Conservation (phyloP, 306 rosid genomes). For the Pueraria montana region DNA sequence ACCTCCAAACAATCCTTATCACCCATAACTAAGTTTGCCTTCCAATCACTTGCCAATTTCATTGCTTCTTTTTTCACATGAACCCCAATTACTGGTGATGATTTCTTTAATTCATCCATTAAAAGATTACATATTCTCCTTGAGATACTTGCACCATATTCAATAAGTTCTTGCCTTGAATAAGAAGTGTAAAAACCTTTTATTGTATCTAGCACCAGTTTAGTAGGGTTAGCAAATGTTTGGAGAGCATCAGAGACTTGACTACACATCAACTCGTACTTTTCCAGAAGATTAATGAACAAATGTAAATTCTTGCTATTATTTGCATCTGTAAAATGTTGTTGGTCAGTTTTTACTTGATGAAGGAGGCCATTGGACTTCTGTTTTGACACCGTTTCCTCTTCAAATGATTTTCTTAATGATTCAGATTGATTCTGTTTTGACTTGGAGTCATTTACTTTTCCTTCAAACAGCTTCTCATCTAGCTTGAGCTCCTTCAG, state of each 20-base stretch:
- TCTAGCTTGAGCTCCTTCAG: background rate
- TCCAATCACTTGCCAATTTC: slow-evolving; percentile 36
- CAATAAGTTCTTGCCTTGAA: slow-evolving; percentile 19
- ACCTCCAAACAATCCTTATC: slow-evolving; percentile 31
- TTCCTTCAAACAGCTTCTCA: slow-evolving; percentile 39
- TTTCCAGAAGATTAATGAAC: slow-evolving; percentile 20
- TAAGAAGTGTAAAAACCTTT: slow-evolving; percentile 6
- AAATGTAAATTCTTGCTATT: slow-evolving; percentile 8
- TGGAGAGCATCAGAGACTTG: slow-evolving; percentile 34
- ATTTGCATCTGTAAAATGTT: background rate
- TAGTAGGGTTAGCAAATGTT: slow-evolving; percentile 33
- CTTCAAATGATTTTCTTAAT: background rate
- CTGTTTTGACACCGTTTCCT: slow-evolving; percentile 35
- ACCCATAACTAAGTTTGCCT: background rate
- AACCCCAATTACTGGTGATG: slow-evolving; percentile 15
- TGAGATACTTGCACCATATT: slow-evolving; percentile 1
- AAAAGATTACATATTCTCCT: slow-evolving; percentile 31
- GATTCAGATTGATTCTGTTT: slow-evolving; percentile 38
- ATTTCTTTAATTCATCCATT: slow-evolving; percentile 24
- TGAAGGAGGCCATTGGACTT: slow-evolving; percentile 19
- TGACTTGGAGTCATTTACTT: background rate
- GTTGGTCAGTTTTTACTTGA: slow-evolving; percentile 41
- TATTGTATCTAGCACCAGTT: slow-evolving; percentile 37
- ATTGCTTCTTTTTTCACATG: slow-evolving; percentile 29
- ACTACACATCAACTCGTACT: background rate